Evolutionary conservation across 2,329 filamentous ascomycete species (phyloP), one percentile per base, ranked within the genome.

Genomic region (Sporothrix variecibatus): DNA sequence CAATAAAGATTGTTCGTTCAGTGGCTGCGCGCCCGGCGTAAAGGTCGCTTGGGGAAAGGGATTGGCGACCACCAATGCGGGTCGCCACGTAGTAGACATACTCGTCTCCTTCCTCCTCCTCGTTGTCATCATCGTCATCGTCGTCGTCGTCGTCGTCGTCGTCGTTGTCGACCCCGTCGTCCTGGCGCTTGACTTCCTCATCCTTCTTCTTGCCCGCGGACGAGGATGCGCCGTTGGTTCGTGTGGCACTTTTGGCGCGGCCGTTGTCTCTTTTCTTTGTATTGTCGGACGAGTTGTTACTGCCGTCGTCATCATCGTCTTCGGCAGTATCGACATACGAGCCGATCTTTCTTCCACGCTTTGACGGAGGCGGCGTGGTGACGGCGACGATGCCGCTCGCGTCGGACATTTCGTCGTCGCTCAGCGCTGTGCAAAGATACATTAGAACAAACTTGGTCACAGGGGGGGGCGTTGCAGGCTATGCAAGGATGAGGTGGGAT

Each of bases 341-440:
- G 49, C 96, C 58, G 1, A 62, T 69, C 60, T 73, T 77, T 65
- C 76, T 78, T 28, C 70, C 74, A 1, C 72, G 76, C 58, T 60
- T 78, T 67, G 69, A 78, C 56, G 70, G 77, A 70, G 49, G 78
- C 74, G 56, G 77, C 34, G 69, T 78, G 38, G 71, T 80, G 20
- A 77, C 77, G 26, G 77, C 74, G 12, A 77, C 75, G 49, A 80
- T 79, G 73, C 77, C 80, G 28, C 73, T 75, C 15, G 68, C 51
- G 12, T 82, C 84, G 1, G 84, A 85, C 34, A 76, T 76, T 31
- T 84, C 84, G 34, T 85, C 83, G 75, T 85, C 84, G 76, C 84
- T 85, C 51, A 85, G 81, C 17, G 83, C 84, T 83, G 46, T 28
- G 40, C 26, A 40, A 11, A 11, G 43, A 34, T 20, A 26, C 1